Evolutionary conservation across 805 yeast genomes (phyloP), one percentile per base, ranked within the genome.

Genomic region (Wickerhamiella dianesei): DNA sequence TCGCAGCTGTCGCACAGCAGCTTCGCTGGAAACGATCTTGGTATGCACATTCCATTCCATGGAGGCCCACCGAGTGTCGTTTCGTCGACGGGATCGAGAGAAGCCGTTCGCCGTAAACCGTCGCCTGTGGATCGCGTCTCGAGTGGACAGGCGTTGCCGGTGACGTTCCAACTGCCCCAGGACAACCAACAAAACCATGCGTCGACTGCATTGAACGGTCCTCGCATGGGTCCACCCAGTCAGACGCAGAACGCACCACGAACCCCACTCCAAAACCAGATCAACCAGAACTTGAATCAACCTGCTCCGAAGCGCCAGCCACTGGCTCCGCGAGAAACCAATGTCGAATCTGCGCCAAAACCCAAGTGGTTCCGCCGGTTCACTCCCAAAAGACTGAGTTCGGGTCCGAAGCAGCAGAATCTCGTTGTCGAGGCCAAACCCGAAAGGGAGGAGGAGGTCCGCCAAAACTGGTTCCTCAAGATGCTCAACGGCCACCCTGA

Each of bases 401-500:
- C 45, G 16, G 45, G 39, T 18, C 41, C 22, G 13, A 36, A 41
- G 8, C 21, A 37, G 16, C 35, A 41, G 41, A 18, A 47, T 41
- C 43, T n/a, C 46, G 16, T 3, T 25, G 22, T 18, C 36, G 19
- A 18, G 8, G 17, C 17, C 19, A 39, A 20, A 20, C 12, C n/a
- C 19, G 40, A 43, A 18, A 22, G 17, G 18, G 44, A 43, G 14
- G 54, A 49, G 25, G 65, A 59, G 46, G 58, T 60, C 18, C 53
- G 54, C 40, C 66, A 64, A 54, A 63, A 61, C 49, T 64, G 67
- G 67, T 59, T 64, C 51, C 57, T 64, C 61, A 62, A 61, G 53
- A 50, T 64, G 52, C 49, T 59, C 21, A 43, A 51, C 36, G 29
- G 53, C 36, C 51, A 37, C 35, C 17, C 48, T n/a, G 22, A 22